These are phyloP conservation scores for Sphagnum contortum DNA, from an alignment of 225 moss, liverwort and hornwort genomes.

Conservation along the genomic window DNA sequence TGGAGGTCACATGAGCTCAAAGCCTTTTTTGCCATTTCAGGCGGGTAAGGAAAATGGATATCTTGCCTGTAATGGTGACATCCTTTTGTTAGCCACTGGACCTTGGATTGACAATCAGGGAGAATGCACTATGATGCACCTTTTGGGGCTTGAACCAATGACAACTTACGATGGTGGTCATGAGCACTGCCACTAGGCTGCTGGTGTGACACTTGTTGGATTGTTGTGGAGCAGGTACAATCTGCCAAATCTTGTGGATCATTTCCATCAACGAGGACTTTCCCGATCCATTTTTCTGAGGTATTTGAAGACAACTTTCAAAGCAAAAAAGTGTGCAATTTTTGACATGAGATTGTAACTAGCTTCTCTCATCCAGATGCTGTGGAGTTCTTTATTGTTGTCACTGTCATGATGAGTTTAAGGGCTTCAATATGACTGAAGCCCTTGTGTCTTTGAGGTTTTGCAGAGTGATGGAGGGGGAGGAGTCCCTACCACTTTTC, in stretches of 20 bases:
- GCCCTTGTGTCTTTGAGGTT: background rate
- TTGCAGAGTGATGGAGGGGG: slow-evolving; percentile 69
- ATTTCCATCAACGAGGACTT: slow-evolving; percentile 40
- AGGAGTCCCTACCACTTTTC: slow-evolving; percentile 39
- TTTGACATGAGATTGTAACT: background rate
- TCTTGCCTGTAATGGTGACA: no score
- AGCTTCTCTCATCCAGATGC: no score
- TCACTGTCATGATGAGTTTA: background rate
- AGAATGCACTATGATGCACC: no score
- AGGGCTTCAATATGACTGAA: no score
- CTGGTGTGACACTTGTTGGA: background rate
- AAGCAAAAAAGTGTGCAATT: background rate
- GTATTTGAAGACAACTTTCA: slow-evolving; percentile 2
- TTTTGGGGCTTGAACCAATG: no score
- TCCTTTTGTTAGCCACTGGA: no score
- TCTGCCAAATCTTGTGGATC: slow-evolving; percentile 27
- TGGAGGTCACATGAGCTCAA: no score
- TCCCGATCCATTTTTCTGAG: slow-evolving; percentile 28
- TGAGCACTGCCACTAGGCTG: background rate
- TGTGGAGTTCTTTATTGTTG: background rate
- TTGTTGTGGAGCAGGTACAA: slow-evolving; percentile 36
- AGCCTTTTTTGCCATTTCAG: no score
- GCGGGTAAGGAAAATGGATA: no score
- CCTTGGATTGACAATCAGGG: no score
- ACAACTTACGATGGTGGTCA: no score